Evolutionary conservation across 305 asterid species (phyloP), one percentile per base, ranked within the genome.

Genomic region (Rubia tinctorum): DNA sequence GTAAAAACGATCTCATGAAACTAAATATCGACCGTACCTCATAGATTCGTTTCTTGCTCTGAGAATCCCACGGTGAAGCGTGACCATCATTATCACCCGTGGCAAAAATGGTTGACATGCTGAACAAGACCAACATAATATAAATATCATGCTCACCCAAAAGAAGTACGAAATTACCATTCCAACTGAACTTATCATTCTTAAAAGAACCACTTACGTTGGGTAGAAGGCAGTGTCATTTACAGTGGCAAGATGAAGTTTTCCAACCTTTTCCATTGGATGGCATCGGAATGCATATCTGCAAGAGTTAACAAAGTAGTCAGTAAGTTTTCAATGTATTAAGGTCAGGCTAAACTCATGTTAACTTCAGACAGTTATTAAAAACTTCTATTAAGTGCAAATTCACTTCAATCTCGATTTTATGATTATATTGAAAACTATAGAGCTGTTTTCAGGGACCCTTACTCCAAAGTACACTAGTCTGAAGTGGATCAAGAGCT

Each of bases 221-320:
- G 98, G 97, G 58, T 78, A 84, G 77, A 91, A 90, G 66, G 88
- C 84, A 77, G 91, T 87, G 79, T 91, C 97, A 60, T 93, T 91
- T 74, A 93, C 90, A 27, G 96, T 75, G 71, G 72, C 90, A 70
- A 85, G 80, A 80, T 84, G 88, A 68, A 70, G 81, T 66, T 73
- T 82, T 69, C 91, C 88, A 70, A 82, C 82, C 84, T 71, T 90
- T 72, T 75, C 80, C 85, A 82, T 88, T 37, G 96, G 97, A 78
- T 87, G 84, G 84, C 98, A 93, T 84, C 83, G 87, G 82, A 94
- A 94, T 75, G 88, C 89, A 70, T 90, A 95, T 69, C 99, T 95
- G 88, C 82, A 81, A 53, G 78, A 71, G 62, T 15, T 70, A 80
- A 72, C 15, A n/a, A 22, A 43, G 22, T 51, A 53, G 23, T 8